Base-by-base conservation (phyloP, 768 basidiomycete genomes). In the Lactarius quietus region DNA sequence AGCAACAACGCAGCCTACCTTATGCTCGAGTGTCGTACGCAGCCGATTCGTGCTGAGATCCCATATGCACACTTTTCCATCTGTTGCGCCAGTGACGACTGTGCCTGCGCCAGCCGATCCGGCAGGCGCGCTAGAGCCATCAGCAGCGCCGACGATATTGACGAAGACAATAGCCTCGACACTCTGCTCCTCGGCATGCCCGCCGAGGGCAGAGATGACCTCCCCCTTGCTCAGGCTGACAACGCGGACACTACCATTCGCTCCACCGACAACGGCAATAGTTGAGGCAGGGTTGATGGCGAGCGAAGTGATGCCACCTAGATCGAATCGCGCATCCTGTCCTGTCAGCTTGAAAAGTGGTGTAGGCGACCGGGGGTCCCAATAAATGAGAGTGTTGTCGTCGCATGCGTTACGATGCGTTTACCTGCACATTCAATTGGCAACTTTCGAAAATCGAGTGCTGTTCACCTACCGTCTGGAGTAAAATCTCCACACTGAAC, bases 1-100 rank as follows among this genome's bases (percentile, higher is more conserved):
- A 31, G 6, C 6, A 1, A 41, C 17, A n/a, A 5, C 52, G 59
- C 56, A 48, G 79, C 84, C 59, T 67, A 95, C 95, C 75, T 87
- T 80, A 72, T 98, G 95, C 67, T 88, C 80, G 7, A 97, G 78
- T 17, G 91, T 94, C 20, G 88, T 83, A 62, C 97, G 84, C 59
- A 95, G 74, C 67, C 90, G 83, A 82, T 92, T 92, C 29, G 93
- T 95, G 57, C 83, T 83, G 51, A 95, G 81, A 77, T 99, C 97
- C 95, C 96, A 99, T 38, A 98, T 87, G 70, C 91, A 93, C 20
- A 87, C 90, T 73, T 93, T 95, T 0, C 95, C 94, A 72, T 99
- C 97, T 5, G 96, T 98, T 6, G 86, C 94, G 14, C 92, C 95
- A 2, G 91, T 93, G 0, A 93, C 86, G 14, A 88, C 87, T 23